Base-by-base conservation (phyloP, 139 green algal species). In the Asterochloris sp. region DNA sequence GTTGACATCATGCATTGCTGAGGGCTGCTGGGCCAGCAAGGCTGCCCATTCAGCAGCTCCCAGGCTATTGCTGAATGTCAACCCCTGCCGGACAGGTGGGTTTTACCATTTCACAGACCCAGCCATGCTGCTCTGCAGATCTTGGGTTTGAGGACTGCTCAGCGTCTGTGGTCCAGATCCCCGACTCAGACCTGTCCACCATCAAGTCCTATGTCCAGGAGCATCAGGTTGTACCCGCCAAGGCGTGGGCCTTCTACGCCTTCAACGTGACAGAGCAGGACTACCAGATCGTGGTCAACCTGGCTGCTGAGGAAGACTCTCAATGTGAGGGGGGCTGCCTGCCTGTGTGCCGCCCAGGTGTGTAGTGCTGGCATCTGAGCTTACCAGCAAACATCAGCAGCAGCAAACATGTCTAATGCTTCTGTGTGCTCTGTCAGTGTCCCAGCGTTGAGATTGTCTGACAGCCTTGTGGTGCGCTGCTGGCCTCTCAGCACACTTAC, bases 131-230 rank as follows among this genome's bases (percentile, higher is more conserved):
- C 13, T 26, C 24, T 81, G 73, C 74, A 84, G 88, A 79, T 4
- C 78, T 91, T 28, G 88, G 88, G 14, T 91, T 87, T 74, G 86
- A 90, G 78, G 77, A 86, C 75, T 91, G 88, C 78, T 80, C 73
- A 28, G 88, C 88, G 60, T 61, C 17, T 10, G 83, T 86, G 16
- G 28, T 62, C 15, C 60, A 84, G 26, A 66, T 88, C 13, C 68
- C 27, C 12, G 63, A 62, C 2, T 54, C 26, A 17, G 24, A 79
- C 71, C 80, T 87, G 63, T 29, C 78, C 16, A 15, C 17, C 13
- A 67, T 73, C 60, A 26, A 54, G 15, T 69, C 80, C 19, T 84
- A 79, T 27, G 54, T 83, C 67, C 61, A 78, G 38, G 78, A 88
- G 81, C 78, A 86, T 73, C 67, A 88, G 78, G 1, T 28, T 28